Evolutionary conservation across 2,329 filamentous ascomycete species (phyloP).

Genomic region (Trichophaea hybrida): DNA sequence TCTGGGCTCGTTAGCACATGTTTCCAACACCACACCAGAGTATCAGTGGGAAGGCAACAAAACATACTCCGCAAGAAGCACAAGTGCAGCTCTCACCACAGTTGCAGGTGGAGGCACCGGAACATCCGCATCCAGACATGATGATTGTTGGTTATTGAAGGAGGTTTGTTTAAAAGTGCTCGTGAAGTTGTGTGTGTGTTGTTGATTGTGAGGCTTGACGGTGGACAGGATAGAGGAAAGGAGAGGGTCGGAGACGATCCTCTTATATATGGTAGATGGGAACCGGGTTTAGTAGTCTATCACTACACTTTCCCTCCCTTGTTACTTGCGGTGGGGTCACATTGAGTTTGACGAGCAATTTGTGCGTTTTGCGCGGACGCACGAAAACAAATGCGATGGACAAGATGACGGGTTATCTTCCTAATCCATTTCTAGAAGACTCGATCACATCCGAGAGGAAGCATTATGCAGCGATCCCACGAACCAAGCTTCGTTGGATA

Average conservation of each 20-base stretch:
- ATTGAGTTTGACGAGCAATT: not conserved
- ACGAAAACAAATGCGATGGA: not conserved
- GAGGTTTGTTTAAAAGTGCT: not conserved
- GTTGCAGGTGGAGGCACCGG: not conserved
- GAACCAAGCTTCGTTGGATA: too few relatives aligned
- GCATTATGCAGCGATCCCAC: too few relatives aligned
- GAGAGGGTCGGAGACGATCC: not conserved
- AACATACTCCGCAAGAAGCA: not conserved
- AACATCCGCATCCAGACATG: slow-evolving; percentile 2
- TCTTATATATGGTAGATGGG: not conserved
- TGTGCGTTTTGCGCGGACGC: not conserved
- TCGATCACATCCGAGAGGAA: too few relatives aligned
- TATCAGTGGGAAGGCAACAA: not conserved
- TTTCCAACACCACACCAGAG: not conserved
- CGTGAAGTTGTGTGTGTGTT: not conserved
- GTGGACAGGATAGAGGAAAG: not conserved
- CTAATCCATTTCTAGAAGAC: not conserved
- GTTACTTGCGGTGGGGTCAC: not conserved
- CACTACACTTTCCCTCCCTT: not conserved
- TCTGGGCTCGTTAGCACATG: not conserved
- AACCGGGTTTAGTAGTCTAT: not conserved
- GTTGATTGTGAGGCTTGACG: not conserved
- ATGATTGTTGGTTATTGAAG: not conserved
- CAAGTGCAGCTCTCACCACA: not conserved
- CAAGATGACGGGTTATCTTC: not conserved